Evolutionary conservation across 352 stramenopile genomes (phyloP).

Genomic region (Plasmopara halstedii): DNA sequence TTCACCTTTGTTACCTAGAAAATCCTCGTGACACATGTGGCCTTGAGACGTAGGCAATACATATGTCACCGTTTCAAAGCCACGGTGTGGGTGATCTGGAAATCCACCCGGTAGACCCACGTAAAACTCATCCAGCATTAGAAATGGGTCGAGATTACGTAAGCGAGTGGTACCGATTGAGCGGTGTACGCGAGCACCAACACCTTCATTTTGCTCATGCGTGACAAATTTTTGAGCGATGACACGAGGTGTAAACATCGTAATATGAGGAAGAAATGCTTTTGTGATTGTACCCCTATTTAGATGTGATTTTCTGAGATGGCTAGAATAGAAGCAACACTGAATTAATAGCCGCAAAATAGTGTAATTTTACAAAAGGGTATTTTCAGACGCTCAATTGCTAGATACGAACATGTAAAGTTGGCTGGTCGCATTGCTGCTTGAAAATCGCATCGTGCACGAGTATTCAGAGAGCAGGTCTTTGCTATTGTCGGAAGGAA

Average conservation of each 20-base stretch:
- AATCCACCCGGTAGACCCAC: slow-evolving; percentile 64
- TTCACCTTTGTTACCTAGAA: slow-evolving; percentile 37
- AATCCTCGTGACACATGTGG: slow-evolving; percentile 83
- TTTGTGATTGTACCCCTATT: too few species aligned
- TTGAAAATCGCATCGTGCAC: too few species aligned
- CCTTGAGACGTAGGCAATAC: slow-evolving; percentile 62
- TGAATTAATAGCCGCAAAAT: too few species aligned
- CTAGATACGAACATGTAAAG: too few species aligned
- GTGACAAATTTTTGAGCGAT: slow-evolving; percentile 30
- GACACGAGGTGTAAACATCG: slow-evolving; percentile 22
- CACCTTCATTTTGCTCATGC: slow-evolving; percentile 27
- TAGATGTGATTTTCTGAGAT: too few species aligned
- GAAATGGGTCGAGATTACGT: slow-evolving; percentile 39
- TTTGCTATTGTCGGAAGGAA: too few species aligned
- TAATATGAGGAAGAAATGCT: too few species aligned
- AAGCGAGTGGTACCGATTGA: slow-evolving; percentile 26
- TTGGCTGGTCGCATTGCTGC: too few species aligned
- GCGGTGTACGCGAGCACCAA: slow-evolving; percentile 26
- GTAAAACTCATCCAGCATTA: slow-evolving; percentile 46
- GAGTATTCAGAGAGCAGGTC: too few species aligned
- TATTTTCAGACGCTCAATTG: too few species aligned
- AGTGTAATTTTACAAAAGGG: too few species aligned
- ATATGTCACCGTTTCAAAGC: slow-evolving; percentile 89
- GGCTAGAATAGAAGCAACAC: too few species aligned
- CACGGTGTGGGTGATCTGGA: slow-evolving; percentile 83